A percentile compares a stretch with the other conserved stretches of the same genome.
Conservation (phyloP, 1,139 yeast species). For the Geotrichum macrosporum region DNA sequence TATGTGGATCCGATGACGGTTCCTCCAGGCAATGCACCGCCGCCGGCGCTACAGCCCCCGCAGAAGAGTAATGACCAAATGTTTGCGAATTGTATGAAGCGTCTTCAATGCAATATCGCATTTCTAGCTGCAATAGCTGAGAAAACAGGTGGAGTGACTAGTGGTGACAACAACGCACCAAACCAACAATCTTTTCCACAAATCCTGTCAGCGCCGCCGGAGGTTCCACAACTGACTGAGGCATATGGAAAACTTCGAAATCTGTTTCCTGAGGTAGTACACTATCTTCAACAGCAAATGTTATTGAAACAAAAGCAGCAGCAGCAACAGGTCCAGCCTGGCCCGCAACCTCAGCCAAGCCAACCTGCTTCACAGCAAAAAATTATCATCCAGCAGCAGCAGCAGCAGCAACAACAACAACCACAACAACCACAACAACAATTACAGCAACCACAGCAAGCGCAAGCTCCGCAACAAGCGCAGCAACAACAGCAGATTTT, state of each 20-base stretch:
- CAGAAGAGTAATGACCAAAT: conserved; percentile 22
- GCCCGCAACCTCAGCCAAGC: conserved; percentile 17
- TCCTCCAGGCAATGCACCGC: neutral
- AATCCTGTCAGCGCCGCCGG: conserved; percentile 33
- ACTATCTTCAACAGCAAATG: conserved; percentile 29
- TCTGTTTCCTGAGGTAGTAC: conserved; percentile 33
- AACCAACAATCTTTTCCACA: conserved; percentile 30
- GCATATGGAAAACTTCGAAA: conserved; percentile 32
- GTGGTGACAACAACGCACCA: conserved; percentile 18
- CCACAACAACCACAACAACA: conserved; percentile 22
- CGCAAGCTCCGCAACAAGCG: neutral
- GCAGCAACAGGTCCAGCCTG: conserved; percentile 22
- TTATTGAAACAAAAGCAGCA: conserved; percentile 25
- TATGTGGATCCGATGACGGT: conserved; percentile 11
- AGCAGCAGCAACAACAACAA: conserved; percentile 10
- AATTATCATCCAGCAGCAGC: too few relatives aligned
- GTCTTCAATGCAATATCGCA: conserved; percentile 36
- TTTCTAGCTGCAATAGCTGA: conserved; percentile 35
- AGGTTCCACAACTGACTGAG: conserved; percentile 32
- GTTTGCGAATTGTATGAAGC: conserved; percentile 32
- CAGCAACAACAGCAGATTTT: conserved; percentile 22
- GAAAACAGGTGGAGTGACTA: conserved; percentile 4
- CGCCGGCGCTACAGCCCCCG: neutral
- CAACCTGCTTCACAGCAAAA: too few relatives aligned
- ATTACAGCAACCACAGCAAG: conserved; percentile 3